Evolutionary conservation across 805 yeast species (phyloP).

Genomic region (Pichia ethanolica): DNA sequence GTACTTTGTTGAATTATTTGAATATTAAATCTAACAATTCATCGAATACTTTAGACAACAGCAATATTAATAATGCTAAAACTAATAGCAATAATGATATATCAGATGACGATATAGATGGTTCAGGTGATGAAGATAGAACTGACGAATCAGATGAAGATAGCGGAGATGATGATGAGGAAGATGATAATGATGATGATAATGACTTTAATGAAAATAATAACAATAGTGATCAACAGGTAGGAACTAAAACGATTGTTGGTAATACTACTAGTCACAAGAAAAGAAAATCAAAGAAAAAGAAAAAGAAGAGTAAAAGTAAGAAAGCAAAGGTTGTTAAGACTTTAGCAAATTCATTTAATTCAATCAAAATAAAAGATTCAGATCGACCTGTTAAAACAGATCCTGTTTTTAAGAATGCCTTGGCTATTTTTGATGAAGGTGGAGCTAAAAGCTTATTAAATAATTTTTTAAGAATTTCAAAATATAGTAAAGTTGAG

Average conservation of each 20-base stretch:
- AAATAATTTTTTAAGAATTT: conserved; percentile 42
- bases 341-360: background rate
- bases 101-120: background rate
- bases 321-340: background rate
- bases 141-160: conserved; percentile 16
- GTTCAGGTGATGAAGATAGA: conserved; percentile 13
- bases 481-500: conserved; percentile 39
- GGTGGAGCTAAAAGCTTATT: conserved; percentile 54
- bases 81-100: background rate
- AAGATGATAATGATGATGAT: conserved; percentile 17
- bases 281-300: conserved; percentile 7
- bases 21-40: conserved; percentile 19
- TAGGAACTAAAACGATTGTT: conserved; percentile 2
- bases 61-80: background rate
- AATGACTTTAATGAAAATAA: conserved; percentile 8
- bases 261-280: background rate
- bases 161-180: conserved; percentile 7
- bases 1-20: conserved; percentile 53
- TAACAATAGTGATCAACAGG: background rate
- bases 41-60: conserved; percentile 20
- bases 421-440: conserved; percentile 51
- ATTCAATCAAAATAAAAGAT: conserved; percentile 14
- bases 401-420: conserved; percentile 51
- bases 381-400: conserved; percentile 43
- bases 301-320: conserved; percentile 3